These are phyloP conservation scores for Cudoniella acicularis DNA, from an alignment of 495 filamentous ascomycete species.

Conservation along the genomic window DNA sequence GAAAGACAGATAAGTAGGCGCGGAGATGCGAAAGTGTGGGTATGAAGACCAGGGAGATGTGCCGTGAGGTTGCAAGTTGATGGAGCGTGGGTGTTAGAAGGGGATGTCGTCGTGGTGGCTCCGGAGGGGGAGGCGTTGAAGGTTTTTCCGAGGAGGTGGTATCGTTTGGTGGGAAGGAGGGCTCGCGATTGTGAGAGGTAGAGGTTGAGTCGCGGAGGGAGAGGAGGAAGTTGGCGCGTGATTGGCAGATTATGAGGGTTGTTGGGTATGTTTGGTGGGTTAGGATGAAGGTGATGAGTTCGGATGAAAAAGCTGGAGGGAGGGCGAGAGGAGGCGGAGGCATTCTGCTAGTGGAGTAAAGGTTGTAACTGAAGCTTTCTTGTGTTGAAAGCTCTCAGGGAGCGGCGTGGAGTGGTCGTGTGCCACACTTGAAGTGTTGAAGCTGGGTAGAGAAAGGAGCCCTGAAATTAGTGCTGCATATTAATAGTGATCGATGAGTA, in stretches of 20 bases:
- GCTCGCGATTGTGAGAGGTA: constrained; percentile 4
- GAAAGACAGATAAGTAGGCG: constrained; percentile 57
- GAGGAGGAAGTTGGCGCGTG: constrained; percentile 58
- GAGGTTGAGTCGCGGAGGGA: constrained; percentile 27
- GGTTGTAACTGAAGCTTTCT: too few species aligned
- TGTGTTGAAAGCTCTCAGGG: too few species aligned
- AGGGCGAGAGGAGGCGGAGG: constrained; percentile 27
- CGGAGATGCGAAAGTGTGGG: constrained; percentile 73
- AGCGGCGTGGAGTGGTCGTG: background rate
- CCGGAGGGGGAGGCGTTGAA: background rate
- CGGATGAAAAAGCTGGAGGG: constrained; percentile 47
- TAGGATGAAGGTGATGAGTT: constrained; percentile 63
- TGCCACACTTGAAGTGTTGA: background rate
- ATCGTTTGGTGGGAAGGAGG: constrained; percentile 7
- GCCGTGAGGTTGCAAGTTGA: constrained; percentile 61
- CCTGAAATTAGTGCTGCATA: constrained; percentile 17
- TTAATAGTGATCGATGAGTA: constrained; percentile 13
- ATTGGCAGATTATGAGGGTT: constrained; percentile 67
- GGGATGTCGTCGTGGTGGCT: constrained; percentile 24
- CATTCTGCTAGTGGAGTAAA: constrained; percentile 2
- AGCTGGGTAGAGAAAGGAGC: background rate
- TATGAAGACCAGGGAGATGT: constrained; percentile 65
- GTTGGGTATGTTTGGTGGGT: constrained; percentile 48
- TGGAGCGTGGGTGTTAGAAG: constrained; percentile 64
- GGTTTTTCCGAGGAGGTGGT: constrained; percentile 2